A percentile compares a stretch with the other conserved stretches of the same genome.
Conservation (phyloP, 192 early-diverging fungal genomes). For the Coemansia sp. region DNA sequence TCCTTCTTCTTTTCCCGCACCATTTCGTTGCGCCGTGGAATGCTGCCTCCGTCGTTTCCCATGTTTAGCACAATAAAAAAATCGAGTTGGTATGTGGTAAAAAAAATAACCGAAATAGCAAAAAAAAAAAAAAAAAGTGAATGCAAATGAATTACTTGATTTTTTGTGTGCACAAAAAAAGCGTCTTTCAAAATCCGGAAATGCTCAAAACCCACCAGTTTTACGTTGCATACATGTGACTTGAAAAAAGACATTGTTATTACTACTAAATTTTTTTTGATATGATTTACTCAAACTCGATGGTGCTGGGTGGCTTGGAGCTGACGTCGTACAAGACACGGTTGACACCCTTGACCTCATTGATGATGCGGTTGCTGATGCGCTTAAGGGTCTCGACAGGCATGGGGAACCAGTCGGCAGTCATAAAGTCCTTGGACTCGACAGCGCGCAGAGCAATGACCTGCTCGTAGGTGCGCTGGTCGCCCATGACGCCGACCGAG, state of each 20-base stretch:
- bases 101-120: too few species aligned
- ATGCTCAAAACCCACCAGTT: not conserved
- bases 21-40: conserved; percentile 54
- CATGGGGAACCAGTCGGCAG: conserved; percentile 94
- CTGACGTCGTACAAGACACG: conserved; percentile 96
- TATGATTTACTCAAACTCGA: conserved; percentile 89
- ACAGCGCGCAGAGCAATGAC: conserved; percentile 96
- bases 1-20: conserved; percentile 50
- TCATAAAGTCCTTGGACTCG: conserved; percentile 98
- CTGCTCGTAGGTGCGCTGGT: conserved; percentile 98
- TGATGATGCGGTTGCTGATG: conserved; percentile 96
- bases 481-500: conserved; percentile 99
- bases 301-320: conserved; percentile 97
- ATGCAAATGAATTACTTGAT: not conserved
- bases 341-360: conserved; percentile 98
- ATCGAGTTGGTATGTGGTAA: too few species aligned
- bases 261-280: conserved; percentile 42
- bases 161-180: too few species aligned
- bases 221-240: not conserved
- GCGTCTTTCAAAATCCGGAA: too few species aligned
- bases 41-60: conserved; percentile 60
- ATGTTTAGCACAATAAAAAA: conserved; percentile 9
- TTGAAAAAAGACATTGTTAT: conserved; percentile 57
- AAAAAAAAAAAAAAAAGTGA: not conserved
- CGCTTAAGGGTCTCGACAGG: conserved; percentile 85